Evolutionary conservation across 768 basidiomycete genomes (phyloP).

Genomic region (Suillus bovinus): DNA sequence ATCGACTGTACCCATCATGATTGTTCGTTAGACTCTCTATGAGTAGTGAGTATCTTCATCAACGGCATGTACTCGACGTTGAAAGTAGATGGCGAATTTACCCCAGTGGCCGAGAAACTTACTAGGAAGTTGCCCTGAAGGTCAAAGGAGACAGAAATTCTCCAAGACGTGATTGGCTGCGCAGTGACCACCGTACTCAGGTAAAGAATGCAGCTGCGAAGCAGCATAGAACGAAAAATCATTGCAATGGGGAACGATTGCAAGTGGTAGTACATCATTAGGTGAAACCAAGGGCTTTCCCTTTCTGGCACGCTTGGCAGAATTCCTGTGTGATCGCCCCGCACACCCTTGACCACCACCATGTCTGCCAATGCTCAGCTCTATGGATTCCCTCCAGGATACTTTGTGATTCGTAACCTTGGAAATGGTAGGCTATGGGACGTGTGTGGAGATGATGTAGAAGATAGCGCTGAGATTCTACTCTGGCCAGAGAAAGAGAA

Average conservation of each 20-base stretch:
- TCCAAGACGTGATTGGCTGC: neutral
- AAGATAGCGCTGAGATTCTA: slow-evolving; percentile 47
- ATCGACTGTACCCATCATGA: too few relatives aligned
- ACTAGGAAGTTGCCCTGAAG: neutral
- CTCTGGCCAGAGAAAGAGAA: slow-evolving; percentile 75
- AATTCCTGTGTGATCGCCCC: neutral
- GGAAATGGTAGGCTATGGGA: slow-evolving; percentile 39
- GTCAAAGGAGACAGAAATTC: neutral
- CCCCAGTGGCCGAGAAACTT: neutral
- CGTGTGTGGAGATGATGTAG: slow-evolving; percentile 31
- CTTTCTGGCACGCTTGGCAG: neutral
- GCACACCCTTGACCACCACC: neutral
- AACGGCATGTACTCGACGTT: neutral
- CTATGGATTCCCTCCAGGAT: slow-evolving; percentile 38
- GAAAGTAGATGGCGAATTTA: neutral
- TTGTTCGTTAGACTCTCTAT: too few relatives aligned
- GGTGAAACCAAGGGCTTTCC: slow-evolving; percentile 6
- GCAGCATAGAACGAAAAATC: neutral
- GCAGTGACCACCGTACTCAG: neutral
- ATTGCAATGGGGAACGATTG: neutral
- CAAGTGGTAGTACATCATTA: neutral
- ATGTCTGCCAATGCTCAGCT: slow-evolving; percentile 26
- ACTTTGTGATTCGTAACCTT: slow-evolving; percentile 40
- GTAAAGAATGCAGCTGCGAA: neutral
- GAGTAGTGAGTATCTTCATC: too few relatives aligned